Percentiles rank a stretch among this genome's conserved stretches.
Conservation (phyloP, 2,329 filamentous ascomycete species). For the Nigrospora sphaerica region DNA sequence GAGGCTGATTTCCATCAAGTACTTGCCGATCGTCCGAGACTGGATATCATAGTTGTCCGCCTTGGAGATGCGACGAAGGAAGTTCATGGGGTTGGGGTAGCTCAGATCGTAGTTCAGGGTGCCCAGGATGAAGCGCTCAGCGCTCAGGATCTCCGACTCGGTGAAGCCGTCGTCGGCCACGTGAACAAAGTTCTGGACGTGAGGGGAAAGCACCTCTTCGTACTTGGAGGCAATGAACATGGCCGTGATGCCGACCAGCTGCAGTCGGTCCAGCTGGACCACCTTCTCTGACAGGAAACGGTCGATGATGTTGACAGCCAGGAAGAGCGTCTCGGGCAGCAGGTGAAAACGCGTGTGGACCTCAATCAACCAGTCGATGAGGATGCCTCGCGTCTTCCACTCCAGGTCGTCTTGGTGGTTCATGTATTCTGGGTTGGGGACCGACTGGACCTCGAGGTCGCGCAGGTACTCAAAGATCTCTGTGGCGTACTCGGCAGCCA, state of each 20-base stretch:
- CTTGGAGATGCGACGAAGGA: constrained; percentile 96
- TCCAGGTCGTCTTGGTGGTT: constrained; percentile 88
- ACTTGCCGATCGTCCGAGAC: constrained; percentile 94
- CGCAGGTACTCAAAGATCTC: constrained; percentile 97
- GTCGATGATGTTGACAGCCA: constrained; percentile 97
- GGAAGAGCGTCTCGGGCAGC: constrained; percentile 90
- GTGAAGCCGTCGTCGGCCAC: constrained; percentile 96
- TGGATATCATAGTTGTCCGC: constrained; percentile 99
- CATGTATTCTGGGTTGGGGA: constrained; percentile 94
- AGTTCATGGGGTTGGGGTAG: constrained; percentile 99
- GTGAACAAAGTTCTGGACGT: constrained; percentile 94
- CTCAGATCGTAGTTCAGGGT: constrained; percentile 95
- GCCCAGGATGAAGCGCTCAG: constrained; percentile 89
- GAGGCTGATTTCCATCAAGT: constrained; percentile 93
- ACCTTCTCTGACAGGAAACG: constrained; percentile 94
- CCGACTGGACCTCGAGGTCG: constrained; percentile 69
- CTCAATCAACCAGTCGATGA: constrained; percentile 97
- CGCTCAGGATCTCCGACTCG: constrained; percentile 89
- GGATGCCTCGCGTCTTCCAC: constrained; percentile 97
- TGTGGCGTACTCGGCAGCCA: constrained; percentile 95
- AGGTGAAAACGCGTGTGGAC: constrained; percentile 96
- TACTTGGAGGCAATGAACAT: constrained; percentile 99
- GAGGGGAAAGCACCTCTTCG: constrained; percentile 93
- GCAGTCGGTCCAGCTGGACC: constrained; percentile 90
- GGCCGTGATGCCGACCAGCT: constrained; percentile 93